Evolutionary conservation across 345 rosid genomes (phyloP).

Genomic region (Populus tremula): DNA sequence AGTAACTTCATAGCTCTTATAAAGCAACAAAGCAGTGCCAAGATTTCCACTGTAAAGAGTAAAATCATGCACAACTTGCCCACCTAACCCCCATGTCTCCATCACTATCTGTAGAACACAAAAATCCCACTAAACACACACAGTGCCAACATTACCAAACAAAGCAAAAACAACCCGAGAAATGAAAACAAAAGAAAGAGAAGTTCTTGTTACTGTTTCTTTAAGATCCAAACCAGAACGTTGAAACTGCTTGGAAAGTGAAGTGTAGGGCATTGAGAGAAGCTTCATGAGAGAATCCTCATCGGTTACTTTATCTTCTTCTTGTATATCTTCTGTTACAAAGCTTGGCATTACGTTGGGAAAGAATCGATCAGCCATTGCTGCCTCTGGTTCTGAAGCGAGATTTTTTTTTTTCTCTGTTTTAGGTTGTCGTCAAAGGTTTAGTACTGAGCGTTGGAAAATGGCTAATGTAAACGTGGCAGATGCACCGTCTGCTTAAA

Average conservation of each 20-base stretch:
- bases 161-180: not conserved
- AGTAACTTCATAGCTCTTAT: conserved; percentile 19
- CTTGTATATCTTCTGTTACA: conserved; percentile 31
- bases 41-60: conserved; percentile 26
- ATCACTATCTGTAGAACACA: conserved; percentile 21
- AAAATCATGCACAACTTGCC: conserved; percentile 15
- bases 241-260: conserved; percentile 53
- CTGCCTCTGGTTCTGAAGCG: not conserved
- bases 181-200: not conserved
- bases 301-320: not conserved
- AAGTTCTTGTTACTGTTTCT: conserved; percentile 48
- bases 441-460: not conserved
- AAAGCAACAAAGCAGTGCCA: conserved; percentile 28
- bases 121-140: not conserved
- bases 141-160: not conserved
- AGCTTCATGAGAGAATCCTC: conserved; percentile 56
- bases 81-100: conserved; percentile 23
- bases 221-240: conserved; percentile 67
- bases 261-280: conserved; percentile 59
- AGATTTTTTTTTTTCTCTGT: not conserved
- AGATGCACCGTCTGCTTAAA: too few species aligned
- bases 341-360: conserved; percentile 56
- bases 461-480: not conserved
- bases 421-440: not conserved
- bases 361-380: conserved; percentile 71